phyloP scores from a whole-genome alignment of 768 basidiomycete genomes.

The Mycena polygramma region DNA sequence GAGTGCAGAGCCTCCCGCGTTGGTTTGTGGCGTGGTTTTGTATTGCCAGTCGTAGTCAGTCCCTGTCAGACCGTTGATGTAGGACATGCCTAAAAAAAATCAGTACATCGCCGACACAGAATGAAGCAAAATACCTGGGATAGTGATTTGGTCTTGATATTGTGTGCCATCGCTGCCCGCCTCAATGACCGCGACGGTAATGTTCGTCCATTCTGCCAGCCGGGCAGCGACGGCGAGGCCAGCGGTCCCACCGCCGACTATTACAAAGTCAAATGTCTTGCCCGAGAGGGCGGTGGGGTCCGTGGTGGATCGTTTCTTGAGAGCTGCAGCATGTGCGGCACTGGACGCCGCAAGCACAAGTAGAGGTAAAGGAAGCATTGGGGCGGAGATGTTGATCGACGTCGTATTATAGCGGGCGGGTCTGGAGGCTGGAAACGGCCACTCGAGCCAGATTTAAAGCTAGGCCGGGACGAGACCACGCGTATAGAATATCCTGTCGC shows the following conservation, averaged over 20 bases:
- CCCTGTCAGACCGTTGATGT: conserved; percentile 30
- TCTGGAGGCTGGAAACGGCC: not conserved
- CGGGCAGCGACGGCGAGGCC: conserved; percentile 34
- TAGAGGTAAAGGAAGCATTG: conserved; percentile 23
- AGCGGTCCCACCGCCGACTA: conserved; percentile 36
- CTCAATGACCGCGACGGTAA: conserved; percentile 37
- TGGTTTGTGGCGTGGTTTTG: conserved; percentile 28
- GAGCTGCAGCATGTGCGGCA: conserved; percentile 18
- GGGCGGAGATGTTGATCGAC: not conserved
- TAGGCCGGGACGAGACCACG: conserved; percentile 6
- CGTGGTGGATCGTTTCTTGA: conserved; percentile 33
- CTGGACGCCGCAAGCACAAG: conserved; percentile 21
- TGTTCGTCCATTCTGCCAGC: conserved; percentile 34
- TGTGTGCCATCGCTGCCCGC: conserved; percentile 35
- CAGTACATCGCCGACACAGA: not conserved
- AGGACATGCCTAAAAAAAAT: conserved; percentile 33
- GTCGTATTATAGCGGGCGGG: not conserved
- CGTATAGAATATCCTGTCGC: not conserved
- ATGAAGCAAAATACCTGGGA: conserved; percentile 29
- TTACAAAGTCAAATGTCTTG: conserved; percentile 36
- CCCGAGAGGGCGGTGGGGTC: conserved; percentile 30
- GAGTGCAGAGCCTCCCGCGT: conserved; percentile 16
- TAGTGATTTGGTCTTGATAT: conserved; percentile 28
- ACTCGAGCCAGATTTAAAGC: not conserved
- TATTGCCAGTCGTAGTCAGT: conserved; percentile 33